Conservation (phyloP, 805 yeast genomes). For the Komagataella kurtzmanii region DNA sequence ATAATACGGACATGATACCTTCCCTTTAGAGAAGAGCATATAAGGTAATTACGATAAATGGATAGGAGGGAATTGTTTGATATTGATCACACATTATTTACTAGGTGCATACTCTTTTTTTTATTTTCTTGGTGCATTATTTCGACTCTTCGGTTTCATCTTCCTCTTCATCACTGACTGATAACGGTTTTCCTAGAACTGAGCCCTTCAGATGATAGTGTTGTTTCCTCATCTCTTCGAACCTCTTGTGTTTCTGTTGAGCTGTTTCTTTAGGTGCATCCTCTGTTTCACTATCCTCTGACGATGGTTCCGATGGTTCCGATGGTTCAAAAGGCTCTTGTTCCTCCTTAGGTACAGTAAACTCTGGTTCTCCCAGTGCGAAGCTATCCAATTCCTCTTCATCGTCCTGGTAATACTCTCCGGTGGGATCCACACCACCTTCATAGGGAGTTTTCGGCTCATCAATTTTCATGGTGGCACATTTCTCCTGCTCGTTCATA, state of each 20-base stretch:
- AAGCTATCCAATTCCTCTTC: slow-evolving; percentile 37
- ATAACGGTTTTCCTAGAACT: slow-evolving; percentile 29
- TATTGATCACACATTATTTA: neutral
- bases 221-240: slow-evolving; percentile 67
- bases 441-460: slow-evolving; percentile 95
- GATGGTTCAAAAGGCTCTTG: neutral
- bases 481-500: slow-evolving; percentile 59
- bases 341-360: neutral
- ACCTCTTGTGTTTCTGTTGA: slow-evolving; percentile 50
- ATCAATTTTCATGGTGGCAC: slow-evolving; percentile 71
- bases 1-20: neutral
- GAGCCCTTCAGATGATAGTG: slow-evolving; percentile 58
- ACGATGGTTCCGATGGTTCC: slow-evolving; percentile 1
- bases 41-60: neutral
- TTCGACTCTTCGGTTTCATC: slow-evolving; percentile 5
- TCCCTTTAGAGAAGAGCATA: neutral
- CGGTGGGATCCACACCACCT: slow-evolving; percentile 74
- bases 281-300: slow-evolving; percentile 25
- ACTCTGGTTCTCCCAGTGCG: slow-evolving; percentile 44
- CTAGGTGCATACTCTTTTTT: neutral
- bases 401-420: slow-evolving; percentile 66
- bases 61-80: neutral
- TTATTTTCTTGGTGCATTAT: neutral
- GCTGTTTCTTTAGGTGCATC: slow-evolving; percentile 22
- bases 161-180: slow-evolving; percentile 18